Percentiles rank a stretch among this genome's conserved stretches.
Evolutionary conservation across 2,329 filamentous ascomycete genomes (phyloP).

Genomic region (Neofusicoccum parvum): DNA sequence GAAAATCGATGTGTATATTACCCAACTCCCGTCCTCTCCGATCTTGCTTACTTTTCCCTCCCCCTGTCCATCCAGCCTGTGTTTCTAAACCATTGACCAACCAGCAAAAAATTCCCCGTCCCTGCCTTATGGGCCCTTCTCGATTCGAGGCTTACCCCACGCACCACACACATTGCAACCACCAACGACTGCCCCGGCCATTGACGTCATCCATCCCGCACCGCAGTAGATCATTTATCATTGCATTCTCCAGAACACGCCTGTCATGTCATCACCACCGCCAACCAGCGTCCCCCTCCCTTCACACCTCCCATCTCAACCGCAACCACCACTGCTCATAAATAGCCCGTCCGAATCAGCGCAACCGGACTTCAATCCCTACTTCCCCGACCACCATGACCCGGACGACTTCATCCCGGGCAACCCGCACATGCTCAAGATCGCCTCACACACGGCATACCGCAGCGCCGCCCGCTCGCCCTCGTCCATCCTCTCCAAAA

Average conservation of each 20-base stretch:
- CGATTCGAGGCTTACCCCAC: not conserved
- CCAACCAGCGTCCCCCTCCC: not conserved
- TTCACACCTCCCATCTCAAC: not conserved
- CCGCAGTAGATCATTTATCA: not conserved
- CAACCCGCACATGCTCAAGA: constrained; percentile 30
- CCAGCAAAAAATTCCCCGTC: not conserved
- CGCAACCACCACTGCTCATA: not conserved
- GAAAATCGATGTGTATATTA: not conserved
- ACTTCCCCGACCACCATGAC: not conserved
- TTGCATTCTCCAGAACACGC: not conserved
- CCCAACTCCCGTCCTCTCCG: not conserved
- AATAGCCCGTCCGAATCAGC: not conserved
- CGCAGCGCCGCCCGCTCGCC: constrained; percentile 24
- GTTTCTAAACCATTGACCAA: not conserved
- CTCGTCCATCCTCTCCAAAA: constrained; percentile 13
- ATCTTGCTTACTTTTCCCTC: not conserved
- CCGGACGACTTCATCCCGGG: not conserved
- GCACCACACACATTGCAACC: not conserved
- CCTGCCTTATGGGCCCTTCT: not conserved
- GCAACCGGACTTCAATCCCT: no score
- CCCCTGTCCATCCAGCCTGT: not conserved
- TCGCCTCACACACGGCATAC: constrained; percentile 27
- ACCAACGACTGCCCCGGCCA: not conserved
- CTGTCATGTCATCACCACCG: not conserved
- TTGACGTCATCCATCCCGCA: constrained; percentile 17